Evolutionary conservation across 2,329 filamentous ascomycete genomes (phyloP), one percentile per base, ranked within the genome.

Genomic region (Graphilbum fragrans): DNA sequence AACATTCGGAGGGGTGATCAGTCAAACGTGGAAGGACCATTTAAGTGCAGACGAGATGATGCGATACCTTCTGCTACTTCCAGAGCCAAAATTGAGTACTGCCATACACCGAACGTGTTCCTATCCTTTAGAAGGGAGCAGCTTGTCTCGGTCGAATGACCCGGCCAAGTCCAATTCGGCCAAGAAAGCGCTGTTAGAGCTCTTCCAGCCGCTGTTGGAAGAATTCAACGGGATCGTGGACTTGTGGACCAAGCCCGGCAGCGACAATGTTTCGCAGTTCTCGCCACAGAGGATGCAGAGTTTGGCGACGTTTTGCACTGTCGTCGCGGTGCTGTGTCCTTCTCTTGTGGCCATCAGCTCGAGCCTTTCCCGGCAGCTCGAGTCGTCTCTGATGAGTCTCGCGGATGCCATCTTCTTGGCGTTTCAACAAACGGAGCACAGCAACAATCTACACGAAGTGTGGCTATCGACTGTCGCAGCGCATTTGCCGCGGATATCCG

Each of bases 31-130:
- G 62, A 64, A 60, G 43, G 52, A 59, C 2, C 62, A 71, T 14
- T 52, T 55, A 21, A 61, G 67, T 34, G 63, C 61, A 11, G 60
- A 65, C 35, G 51, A 56, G 7, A 61, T 74, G 44, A 62, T 70
- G 31, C 61, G 65, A 36, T 81, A 80, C 46, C 60, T 79, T 5
- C 59, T 80, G 2, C 61, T 79, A 2, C 57, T 79, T 11, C 61
- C 67, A 2, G 56, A 60, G 16, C 45, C 51, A 8, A 18, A 14
- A 2, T 20, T 32, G 6, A 18, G 34, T 4, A 31, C 19, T 17
- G 19, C 29, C 2, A 39, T 36, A 5, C 39, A 34, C 14, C 18
- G 37, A 14, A 31, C 22, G 4, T 49, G 45, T 22, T 36, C 22
- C 9, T 35, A 44, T 19, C 44, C 44, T 3, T 35, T 34, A 6